Conservation (phyloP, 352 stramenopile species). For the Pythium coloratum region DNA sequence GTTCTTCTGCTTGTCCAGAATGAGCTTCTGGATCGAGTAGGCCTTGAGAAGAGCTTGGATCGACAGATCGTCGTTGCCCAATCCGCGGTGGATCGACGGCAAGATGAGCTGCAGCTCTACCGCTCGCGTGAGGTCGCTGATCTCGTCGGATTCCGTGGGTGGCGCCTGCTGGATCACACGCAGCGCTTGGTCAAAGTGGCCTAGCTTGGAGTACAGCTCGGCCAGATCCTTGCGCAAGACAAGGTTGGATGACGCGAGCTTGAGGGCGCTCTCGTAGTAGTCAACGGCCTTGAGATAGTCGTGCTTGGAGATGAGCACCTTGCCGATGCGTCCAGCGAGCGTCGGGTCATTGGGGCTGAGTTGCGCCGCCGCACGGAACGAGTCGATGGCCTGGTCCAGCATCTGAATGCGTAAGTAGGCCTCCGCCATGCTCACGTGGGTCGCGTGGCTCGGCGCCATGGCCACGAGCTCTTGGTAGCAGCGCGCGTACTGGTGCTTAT, state of each 20-base stretch:
- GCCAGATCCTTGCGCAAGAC: constrained; percentile 89
- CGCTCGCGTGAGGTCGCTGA: constrained; percentile 64
- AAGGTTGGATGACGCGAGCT: constrained; percentile 71
- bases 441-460: constrained; percentile 64
- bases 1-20: constrained; percentile 81
- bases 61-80: constrained; percentile 67
- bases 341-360: constrained; percentile 68
- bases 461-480: constrained; percentile 91
- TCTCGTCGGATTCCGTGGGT: constrained; percentile 61
- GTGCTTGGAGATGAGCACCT: constrained; percentile 91
- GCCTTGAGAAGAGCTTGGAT: constrained; percentile 82
- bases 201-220: constrained; percentile 87
- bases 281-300: constrained; percentile 93
- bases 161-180: constrained; percentile 78
- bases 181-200: constrained; percentile 82
- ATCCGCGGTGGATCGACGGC: constrained; percentile 74
- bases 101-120: constrained; percentile 78
- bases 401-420: constrained; percentile 93
- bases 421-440: constrained; percentile 88
- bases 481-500: constrained; percentile 88
- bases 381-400: constrained; percentile 85
- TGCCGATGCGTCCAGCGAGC: constrained; percentile 86
- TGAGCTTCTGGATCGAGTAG: constrained; percentile 81
- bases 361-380: constrained; percentile 58
- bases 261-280: constrained; percentile 92